Evolutionary conservation across 805 yeast species (phyloP).

Genomic region (Candida insectorum): DNA sequence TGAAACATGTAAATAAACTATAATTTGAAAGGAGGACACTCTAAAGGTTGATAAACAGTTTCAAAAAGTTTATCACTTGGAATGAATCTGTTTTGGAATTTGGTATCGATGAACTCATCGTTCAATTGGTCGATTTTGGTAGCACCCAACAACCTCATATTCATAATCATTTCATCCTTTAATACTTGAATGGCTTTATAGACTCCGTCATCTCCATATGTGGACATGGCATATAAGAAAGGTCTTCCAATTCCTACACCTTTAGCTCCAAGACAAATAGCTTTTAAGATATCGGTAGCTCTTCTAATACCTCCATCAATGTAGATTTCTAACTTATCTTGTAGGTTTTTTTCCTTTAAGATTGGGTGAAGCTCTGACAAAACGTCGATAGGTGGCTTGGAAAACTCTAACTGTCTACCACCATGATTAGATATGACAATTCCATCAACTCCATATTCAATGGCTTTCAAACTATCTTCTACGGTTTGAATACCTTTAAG

Average conservation of each 20-base stretch:
- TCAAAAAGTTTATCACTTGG: constrained; percentile 57
- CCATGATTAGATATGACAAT: constrained; percentile 72
- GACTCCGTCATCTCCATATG: constrained; percentile 78
- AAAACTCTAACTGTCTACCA: constrained; percentile 65
- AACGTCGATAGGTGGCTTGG: constrained; percentile 60
- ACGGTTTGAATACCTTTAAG: constrained; percentile 65
- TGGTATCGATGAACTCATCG: constrained; percentile 58
- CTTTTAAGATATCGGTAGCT: constrained; percentile 75
- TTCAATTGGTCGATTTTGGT: constrained; percentile 49
- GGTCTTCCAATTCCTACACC: constrained; percentile 78
- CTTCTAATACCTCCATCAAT: constrained; percentile 78
- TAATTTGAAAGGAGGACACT: constrained; percentile 46
- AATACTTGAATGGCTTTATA: constrained; percentile 58
- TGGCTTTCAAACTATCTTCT: constrained; percentile 62
- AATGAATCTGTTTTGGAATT: constrained; percentile 40
- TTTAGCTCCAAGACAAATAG: constrained; percentile 71
- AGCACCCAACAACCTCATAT: constrained; percentile 67
- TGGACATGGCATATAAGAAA: constrained; percentile 71
- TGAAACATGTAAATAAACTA: constrained; percentile 6
- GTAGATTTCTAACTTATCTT: constrained; percentile 56
- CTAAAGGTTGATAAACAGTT: constrained; percentile 55
- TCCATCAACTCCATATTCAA: constrained; percentile 57
- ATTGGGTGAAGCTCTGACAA: constrained; percentile 52
- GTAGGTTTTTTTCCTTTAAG: constrained; percentile 37
- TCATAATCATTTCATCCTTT: constrained; percentile 58